These are phyloP conservation scores for Monascus purpureus DNA, from an alignment of 495 filamentous ascomycete species.

Conservation along the genomic window DNA sequence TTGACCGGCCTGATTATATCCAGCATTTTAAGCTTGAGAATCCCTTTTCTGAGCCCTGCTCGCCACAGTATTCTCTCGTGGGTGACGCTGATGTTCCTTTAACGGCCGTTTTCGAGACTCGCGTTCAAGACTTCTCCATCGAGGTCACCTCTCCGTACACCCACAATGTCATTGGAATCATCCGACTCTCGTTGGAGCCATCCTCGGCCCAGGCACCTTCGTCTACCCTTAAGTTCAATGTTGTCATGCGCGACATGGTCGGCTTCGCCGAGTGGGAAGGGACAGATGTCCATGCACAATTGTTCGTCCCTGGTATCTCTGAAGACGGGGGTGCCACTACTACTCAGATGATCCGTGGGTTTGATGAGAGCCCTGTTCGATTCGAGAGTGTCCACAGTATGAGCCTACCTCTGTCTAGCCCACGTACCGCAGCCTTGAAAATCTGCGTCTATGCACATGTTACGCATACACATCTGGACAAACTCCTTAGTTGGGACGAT, in stretches of 20 bases:
- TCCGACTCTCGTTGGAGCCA: constrained; percentile 82
- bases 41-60: constrained; percentile 78
- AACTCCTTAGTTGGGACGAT: constrained; percentile 96
- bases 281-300: constrained; percentile 86
- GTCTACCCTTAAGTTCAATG: constrained; percentile 92
- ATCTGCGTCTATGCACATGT: constrained; percentile 92
- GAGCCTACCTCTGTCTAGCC: constrained; percentile 82
- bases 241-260: constrained; percentile 94
- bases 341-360: constrained; percentile 86
- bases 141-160: constrained; percentile 92
- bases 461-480: constrained; percentile 88
- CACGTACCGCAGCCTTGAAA: constrained; percentile 58
- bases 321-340: constrained; percentile 87
- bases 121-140: constrained; percentile 85
- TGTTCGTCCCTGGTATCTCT: constrained; percentile 85
- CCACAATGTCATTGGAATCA: constrained; percentile 71
- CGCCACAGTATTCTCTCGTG: constrained; percentile 82
- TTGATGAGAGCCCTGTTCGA: constrained; percentile 85
- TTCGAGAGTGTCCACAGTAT: constrained; percentile 98
- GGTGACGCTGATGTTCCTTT: constrained; percentile 91
- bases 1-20: constrained; percentile 85
- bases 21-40: constrained; percentile 48
- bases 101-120: constrained; percentile 84
- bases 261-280: constrained; percentile 96
- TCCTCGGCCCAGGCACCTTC: constrained; percentile 87